Evolutionary conservation across 2,329 filamentous ascomycete genomes (phyloP).

Genomic region (Podosphaera xanthii): DNA sequence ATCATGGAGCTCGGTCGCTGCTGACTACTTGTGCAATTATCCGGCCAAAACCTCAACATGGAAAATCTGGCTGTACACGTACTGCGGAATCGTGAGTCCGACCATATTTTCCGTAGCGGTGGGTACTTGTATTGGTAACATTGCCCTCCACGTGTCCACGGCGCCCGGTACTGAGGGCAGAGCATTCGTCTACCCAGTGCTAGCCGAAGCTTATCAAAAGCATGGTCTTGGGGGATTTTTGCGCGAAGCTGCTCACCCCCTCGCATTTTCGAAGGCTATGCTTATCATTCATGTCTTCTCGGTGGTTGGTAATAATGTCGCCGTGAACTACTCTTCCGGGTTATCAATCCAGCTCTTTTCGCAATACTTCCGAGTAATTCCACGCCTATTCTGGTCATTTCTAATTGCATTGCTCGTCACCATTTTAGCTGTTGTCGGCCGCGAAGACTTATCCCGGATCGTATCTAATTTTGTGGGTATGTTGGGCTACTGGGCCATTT

Average conservation of each 20-base stretch:
- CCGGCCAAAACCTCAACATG: constrained; percentile 14
- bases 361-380: constrained; percentile 16
- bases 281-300: constrained; percentile 16
- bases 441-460: constrained; percentile 11
- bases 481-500: constrained; percentile 15
- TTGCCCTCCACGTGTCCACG: constrained; percentile 11
- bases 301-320: constrained; percentile 15
- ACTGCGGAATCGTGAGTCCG: constrained; percentile 12
- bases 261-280: constrained; percentile 25
- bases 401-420: constrained; percentile 12
- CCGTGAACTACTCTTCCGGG: constrained; percentile 15
- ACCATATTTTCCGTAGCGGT: constrained; percentile 21
- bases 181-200: constrained; percentile 18
- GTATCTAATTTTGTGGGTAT: constrained; percentile 14
- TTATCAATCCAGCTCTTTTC: constrained; percentile 14
- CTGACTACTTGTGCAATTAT: constrained; percentile 16
- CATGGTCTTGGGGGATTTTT: constrained; percentile 25
- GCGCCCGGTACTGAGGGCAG: constrained; percentile 2
- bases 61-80: constrained; percentile 14
- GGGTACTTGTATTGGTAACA: constrained; percentile 21
- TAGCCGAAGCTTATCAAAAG: constrained; percentile 19
- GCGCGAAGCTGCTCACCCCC: constrained; percentile 22
- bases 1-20: constrained; percentile 15
- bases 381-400: constrained; percentile 15
- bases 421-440: constrained; percentile 13